Base-by-base conservation (phyloP, 345 rosid genomes). In the Eucalyptus rudis region DNA sequence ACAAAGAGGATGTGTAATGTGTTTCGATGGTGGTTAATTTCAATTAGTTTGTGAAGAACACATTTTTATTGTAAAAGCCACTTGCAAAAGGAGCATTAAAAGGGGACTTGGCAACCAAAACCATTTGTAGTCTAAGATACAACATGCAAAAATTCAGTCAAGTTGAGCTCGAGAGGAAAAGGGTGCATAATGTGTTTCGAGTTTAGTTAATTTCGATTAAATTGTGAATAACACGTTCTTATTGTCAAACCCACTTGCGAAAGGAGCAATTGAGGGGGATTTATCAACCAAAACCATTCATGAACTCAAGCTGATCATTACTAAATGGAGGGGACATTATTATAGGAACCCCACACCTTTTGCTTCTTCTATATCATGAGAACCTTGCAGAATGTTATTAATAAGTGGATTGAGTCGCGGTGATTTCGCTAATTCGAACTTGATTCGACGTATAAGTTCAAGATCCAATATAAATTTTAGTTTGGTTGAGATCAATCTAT, bases 1-100 rank as follows among this genome's bases (percentile, higher is more conserved):
- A 59, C 4, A 0, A 12, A 25, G 10, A 27, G 7, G 7, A 15
- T 3, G 8, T 0, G 7, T 12, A 11, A 5, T 12, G 66, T 5
- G 66, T 5, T 59, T 59, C 6, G 7, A 59, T 13, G 3, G 5
- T 10, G 64, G 29, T 52, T 19, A 52, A 52, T 52, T 52, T 19
- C 25, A 52, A 24, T 58, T 58, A 24, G 15, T 13, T 15, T n/a
- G 36, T n/a, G 20, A 14, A 64, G 8, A 64, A 14, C 2, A 2
- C 11, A 14, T 14, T 64, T 64, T 14, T 13, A 64, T 59, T 27
- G 68, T 59, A 13, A 59, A 59, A 27, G 1, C 33, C 31, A 59
- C 68, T 56, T 8, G 27, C 62, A 59, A 59, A 25, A 25, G 66
- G 66, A 59, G 8, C 14, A 27, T 27, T 59, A 11, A 7, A 16